These are phyloP conservation scores for Epichloe amarillans DNA, from an alignment of 2,329 filamentous ascomycete genomes.

Conservation along the genomic window DNA sequence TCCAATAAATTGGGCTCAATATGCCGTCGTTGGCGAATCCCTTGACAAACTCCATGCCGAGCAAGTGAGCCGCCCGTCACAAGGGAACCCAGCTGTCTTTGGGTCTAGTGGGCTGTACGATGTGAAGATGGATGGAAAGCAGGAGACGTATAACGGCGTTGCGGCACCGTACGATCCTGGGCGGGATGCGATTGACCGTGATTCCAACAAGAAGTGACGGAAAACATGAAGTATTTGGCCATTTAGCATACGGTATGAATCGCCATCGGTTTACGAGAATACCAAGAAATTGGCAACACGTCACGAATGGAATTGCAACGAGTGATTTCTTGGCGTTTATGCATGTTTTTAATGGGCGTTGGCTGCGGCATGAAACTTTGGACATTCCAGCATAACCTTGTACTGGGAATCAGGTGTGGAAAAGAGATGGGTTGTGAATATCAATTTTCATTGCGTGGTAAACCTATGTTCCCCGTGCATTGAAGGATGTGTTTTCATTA, in stretches of 20 bases:
- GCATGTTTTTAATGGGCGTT: not conserved
- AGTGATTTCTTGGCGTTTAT: not conserved
- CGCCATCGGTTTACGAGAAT: not conserved
- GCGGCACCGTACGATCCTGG: conserved; percentile 43
- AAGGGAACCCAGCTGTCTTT: conserved; percentile 36
- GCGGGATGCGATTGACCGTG: conserved; percentile 33
- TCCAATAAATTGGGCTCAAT: conserved; percentile 88
- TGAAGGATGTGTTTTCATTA: no score
- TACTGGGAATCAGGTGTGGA: not conserved
- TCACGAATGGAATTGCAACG: not conserved
- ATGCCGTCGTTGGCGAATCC: conserved; percentile 68
- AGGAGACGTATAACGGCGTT: conserved; percentile 36
- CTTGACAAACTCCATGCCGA: conserved; percentile 76
- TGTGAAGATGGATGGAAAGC: conserved; percentile 32
- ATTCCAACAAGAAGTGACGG: conserved; percentile 19
- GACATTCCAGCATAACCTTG: not conserved
- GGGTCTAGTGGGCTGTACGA: conserved; percentile 34
- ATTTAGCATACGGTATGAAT: not conserved
- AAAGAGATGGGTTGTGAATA: not conserved
- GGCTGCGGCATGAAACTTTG: not conserved
- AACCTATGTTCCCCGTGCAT: no score
- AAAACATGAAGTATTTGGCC: not conserved
- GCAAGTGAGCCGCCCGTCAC: conserved; percentile 52
- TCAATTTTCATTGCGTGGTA: no score
- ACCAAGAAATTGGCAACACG: not conserved